These are phyloP conservation scores for Phanerodontia chrysosporium DNA, from an alignment of 768 basidiomycete species.

Conservation along the genomic window DNA sequence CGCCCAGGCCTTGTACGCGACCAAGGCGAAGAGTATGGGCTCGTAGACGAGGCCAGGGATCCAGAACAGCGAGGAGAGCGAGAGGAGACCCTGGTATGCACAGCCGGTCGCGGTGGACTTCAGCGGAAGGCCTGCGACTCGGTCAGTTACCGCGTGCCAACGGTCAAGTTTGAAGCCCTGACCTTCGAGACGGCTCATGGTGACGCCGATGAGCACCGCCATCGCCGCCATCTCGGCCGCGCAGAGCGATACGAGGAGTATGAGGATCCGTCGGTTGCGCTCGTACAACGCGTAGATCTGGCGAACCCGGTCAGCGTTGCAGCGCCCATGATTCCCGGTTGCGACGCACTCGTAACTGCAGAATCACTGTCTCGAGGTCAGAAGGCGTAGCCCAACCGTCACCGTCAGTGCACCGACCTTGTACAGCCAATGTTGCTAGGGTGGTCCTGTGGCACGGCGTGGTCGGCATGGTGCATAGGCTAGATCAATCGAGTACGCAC, in stretches of 20 bases:
- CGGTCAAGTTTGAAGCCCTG: background rate
- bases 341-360: conserved; percentile 12
- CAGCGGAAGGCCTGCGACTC: conserved; percentile 15
- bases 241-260: conserved; percentile 4
- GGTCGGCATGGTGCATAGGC: background rate
- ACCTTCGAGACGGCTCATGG: conserved; percentile 12
- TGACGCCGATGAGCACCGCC: conserved; percentile 11
- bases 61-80: conserved; percentile 22
- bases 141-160: background rate
- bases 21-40: conserved; percentile 22
- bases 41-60: conserved; percentile 22
- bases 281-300: conserved; percentile 17
- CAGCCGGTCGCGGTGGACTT: conserved; percentile 21
- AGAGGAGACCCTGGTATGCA: conserved; percentile 17
- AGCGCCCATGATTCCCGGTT: background rate
- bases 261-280: conserved; percentile 7
- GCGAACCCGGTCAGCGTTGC: background rate
- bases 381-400: background rate
- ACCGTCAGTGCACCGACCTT: background rate
- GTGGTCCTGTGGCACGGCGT: background rate
- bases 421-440: background rate
- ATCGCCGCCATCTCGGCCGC: conserved; percentile 7
- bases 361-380: conserved; percentile 4
- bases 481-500: background rate
- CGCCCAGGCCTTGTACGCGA: conserved; percentile 17